Evolutionary conservation across 2,329 filamentous ascomycete genomes (phyloP), one percentile per base, ranked within the genome.

Genomic region (Colletotrichum siamense): DNA sequence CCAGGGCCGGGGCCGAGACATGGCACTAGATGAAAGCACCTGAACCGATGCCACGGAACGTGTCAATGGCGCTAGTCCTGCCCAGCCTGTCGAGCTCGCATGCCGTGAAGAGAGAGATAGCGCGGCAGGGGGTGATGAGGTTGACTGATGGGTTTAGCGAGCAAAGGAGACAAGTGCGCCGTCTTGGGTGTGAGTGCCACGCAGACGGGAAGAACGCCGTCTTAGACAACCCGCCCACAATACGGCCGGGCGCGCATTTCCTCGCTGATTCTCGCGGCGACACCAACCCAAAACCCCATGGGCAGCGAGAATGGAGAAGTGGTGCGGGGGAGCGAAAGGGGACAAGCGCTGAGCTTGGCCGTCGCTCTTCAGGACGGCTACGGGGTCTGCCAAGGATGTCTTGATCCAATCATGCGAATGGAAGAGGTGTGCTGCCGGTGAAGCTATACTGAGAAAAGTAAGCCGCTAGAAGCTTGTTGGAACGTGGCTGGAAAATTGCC

Each of bases 261-360:
- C 63, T 77, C 75, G 75, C 75, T 77, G 62, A 75, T 77, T 71
- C 61, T 63, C 39, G 69, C 71, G 71, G 75, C 71, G 67, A 59
- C 55, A 57, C 62, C 44, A 52, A 22, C 44, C 44, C 44, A 52
- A 52, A 52, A 52, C 36, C 57, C 63, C 32, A 30, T 16, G 39
- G 44, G 44, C 44, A 61, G 22, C 30, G 39, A 39, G 61, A 5
- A 49, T 26, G 8, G 8, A 52, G 66, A 49, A 24, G 9, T 6
- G 6, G 57, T 52, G 59, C 24, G 72, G 59, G 32, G 36, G 39
- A 13, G 10, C 6, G 64, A 44, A 65, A 36, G 64, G 57, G 64
- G 68, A 55, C 49, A 64, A 64, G 44, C 30, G 63, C 28, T 49
- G 64, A 49, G 65, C 75, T 66, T 71, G 59, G 30, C 65, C 49